Conservation (phyloP, 257 asterid species). For the Lavandula angustifolia region DNA sequence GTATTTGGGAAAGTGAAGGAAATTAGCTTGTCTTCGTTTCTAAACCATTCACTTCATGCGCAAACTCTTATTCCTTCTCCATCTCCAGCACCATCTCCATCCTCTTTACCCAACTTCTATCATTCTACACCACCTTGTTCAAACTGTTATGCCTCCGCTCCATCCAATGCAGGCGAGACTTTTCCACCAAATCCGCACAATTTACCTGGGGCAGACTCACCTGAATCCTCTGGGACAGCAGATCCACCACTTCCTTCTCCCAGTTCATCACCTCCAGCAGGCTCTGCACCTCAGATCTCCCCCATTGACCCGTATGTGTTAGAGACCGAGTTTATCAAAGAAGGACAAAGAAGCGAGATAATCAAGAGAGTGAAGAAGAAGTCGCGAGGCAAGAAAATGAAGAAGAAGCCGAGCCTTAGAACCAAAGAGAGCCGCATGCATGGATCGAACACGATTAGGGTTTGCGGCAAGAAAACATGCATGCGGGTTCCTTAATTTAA, state of each 20-base stretch:
- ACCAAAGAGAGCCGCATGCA: no score
- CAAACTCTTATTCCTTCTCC: constrained; percentile 48
- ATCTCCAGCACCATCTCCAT: constrained; percentile 38
- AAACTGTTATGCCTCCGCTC: constrained; percentile 39
- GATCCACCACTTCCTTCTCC: constrained; percentile 32
- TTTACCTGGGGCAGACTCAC: constrained; percentile 32
- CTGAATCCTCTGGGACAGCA: constrained; percentile 34
- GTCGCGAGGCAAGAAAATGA: no score
- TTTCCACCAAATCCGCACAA: constrained; percentile 31
- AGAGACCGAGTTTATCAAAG: no score
- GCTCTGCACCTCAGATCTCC: constrained; percentile 30
- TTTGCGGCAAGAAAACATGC: no score
- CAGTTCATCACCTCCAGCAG: constrained; percentile 34
- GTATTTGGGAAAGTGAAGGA: constrained; percentile 79
- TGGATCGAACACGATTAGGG: no score
- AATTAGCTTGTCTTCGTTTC: constrained; percentile 61
- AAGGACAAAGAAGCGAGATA: no score
- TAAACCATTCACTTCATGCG: constrained; percentile 47
- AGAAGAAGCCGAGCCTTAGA: no score
- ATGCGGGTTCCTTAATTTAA: no score
- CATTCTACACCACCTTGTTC: constrained; percentile 37
- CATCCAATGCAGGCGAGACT: neutral
- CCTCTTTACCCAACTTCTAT: constrained; percentile 34
- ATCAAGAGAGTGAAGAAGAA: no score
- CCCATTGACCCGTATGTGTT: constrained; percentile 30